Evolutionary conservation across 208 protist species (phyloP).

Genomic region (Acanthamoeba triangularis): DNA sequence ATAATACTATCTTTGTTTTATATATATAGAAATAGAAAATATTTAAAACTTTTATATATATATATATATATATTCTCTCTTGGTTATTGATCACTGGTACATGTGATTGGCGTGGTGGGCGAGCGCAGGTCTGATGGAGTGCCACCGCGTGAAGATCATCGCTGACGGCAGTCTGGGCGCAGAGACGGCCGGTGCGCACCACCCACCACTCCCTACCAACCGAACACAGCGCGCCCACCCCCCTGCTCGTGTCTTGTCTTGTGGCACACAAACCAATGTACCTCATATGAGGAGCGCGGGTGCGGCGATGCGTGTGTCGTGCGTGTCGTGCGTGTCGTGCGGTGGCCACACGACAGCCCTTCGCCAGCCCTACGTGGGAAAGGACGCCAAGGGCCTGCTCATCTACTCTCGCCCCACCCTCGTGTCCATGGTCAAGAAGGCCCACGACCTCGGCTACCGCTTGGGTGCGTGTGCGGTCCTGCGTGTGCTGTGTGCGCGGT

Average conservation of each 20-base stretch:
- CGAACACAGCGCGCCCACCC: no score
- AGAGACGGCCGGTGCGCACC: conserved; percentile 88
- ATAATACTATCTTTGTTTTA: not conserved
- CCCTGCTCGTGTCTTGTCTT: no score
- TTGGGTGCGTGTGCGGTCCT: conserved; percentile 38
- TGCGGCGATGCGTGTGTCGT: no score
- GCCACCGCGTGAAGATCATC: conserved; percentile 90
- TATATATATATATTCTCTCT: no score
- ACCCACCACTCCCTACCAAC: no score
- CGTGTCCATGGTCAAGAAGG: not conserved
- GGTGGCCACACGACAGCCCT: not conserved
- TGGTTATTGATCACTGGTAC: no score
- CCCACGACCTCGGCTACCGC: conserved; percentile 59
- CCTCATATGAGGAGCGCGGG: no score
- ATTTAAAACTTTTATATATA: conserved; percentile 9
- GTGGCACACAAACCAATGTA: no score
- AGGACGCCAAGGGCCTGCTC: not conserved
- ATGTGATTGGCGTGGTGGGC: no score
- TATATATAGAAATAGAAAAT: not conserved
- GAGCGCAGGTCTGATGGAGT: conserved; percentile 82
- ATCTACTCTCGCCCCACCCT: not conserved
- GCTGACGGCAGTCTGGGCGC: conserved; percentile 91
- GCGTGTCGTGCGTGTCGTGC: conserved; percentile 63
- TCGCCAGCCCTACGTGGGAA: not conserved
- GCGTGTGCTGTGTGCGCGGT: no score